A percentile compares a stretch with the other conserved stretches of the same genome.
phyloP scores from a whole-genome alignment of 2,329 filamentous ascomycete genomes.

The Ceratocystis ficicola region DNA sequence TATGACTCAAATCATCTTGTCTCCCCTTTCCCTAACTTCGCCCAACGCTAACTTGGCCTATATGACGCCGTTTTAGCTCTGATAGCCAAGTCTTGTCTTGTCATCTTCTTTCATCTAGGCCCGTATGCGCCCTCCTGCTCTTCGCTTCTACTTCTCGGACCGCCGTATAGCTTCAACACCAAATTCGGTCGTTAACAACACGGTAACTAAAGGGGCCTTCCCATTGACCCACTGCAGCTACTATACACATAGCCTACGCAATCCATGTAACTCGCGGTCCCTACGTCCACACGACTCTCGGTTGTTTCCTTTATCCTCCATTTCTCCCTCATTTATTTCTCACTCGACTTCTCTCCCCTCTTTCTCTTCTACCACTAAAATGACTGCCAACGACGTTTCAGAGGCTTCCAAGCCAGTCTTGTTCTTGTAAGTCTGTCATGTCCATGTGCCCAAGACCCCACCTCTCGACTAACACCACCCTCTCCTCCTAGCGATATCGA shows the following conservation, averaged over 20 bases:
- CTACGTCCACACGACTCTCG: background rate
- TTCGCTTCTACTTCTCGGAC: background rate
- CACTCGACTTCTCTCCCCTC: background rate
- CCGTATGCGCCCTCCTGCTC: background rate
- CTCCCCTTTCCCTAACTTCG: background rate
- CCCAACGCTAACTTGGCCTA: background rate
- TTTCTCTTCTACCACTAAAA: background rate
- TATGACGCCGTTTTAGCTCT: too few relatives aligned
- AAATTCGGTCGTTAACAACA: background rate
- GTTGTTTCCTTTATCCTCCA: background rate
- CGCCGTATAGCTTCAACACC: background rate
- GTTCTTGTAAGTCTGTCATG: conserved; percentile 32
- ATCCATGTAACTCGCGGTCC: background rate
- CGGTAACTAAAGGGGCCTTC: background rate
- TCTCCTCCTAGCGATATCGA: conserved; percentile 71
- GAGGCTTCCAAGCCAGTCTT: conserved; percentile 31
- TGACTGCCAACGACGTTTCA: conserved; percentile 6
- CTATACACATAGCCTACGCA: background rate
- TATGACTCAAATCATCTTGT: background rate
- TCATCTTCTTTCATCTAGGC: background rate
- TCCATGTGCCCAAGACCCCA: too few relatives aligned
- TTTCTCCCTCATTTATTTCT: background rate
- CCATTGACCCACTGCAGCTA: background rate
- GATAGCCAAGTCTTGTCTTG: background rate
- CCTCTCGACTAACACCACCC: background rate